Evolutionary conservation across 768 basidiomycete genomes (phyloP).

Genomic region (Phallus indusiatus): DNA sequence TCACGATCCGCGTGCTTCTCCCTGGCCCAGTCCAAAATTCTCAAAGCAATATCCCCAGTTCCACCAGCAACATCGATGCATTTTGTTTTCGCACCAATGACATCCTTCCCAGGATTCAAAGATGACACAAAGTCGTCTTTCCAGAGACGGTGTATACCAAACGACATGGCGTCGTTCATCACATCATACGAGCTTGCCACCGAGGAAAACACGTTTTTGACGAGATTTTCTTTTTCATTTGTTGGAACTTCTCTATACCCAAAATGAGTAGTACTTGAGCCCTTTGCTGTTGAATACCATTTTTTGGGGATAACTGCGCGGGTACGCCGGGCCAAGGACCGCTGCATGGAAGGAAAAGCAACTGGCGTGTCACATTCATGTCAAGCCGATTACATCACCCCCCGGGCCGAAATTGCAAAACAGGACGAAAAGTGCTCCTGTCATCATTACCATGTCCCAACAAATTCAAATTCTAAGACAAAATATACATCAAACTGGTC

Average conservation of each 20-base stretch:
- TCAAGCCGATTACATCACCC: background rate
- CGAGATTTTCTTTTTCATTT: constrained; percentile 78
- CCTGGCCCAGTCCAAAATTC: constrained; percentile 84
- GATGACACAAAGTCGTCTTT: constrained; percentile 81
- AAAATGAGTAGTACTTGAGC: constrained; percentile 64
- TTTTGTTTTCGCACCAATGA: constrained; percentile 48
- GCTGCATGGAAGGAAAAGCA: background rate
- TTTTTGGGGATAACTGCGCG: background rate
- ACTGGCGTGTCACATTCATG: background rate
- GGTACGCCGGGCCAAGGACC: background rate
- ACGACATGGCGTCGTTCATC: constrained; percentile 98
- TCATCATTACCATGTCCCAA: too few relatives aligned
- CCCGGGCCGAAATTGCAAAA: too few relatives aligned
- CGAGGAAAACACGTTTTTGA: constrained; percentile 89
- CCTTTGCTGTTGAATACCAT: background rate
- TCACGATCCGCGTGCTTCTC: constrained; percentile 87
- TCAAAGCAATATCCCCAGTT: constrained; percentile 93
- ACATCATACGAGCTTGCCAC: constrained; percentile 94
- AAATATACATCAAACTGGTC: too few relatives aligned
- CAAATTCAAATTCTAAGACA: too few relatives aligned
- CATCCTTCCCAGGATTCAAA: constrained; percentile 60
- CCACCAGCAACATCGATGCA: constrained; percentile 97
- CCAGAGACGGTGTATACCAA: constrained; percentile 95
- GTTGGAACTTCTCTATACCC: constrained; percentile 88
- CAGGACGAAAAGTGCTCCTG: too few relatives aligned